These are phyloP conservation scores for Exutisphaerella laricina DNA, from an alignment of 2,329 filamentous ascomycete species.

Conservation along the genomic window DNA sequence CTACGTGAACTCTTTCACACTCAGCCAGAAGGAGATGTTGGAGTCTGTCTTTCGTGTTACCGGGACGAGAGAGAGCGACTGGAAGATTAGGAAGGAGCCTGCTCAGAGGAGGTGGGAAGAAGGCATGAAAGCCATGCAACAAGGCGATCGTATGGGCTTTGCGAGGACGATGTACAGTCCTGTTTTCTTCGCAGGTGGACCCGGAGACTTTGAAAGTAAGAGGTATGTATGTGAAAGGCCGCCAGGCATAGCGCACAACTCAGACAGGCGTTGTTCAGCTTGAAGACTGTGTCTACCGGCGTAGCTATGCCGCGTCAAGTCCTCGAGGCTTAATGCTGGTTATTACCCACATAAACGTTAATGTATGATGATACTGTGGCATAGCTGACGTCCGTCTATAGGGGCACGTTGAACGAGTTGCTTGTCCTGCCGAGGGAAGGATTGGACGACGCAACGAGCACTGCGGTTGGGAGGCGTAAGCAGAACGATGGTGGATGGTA, in stretches of 20 bases:
- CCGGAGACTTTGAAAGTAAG: conserved; percentile 36
- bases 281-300: too few species aligned
- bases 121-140: conserved; percentile 43
- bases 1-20: conserved; percentile 52
- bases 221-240: too few species aligned
- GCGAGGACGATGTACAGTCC: conserved; percentile 42
- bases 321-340: too few species aligned
- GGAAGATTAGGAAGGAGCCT: conserved; percentile 50
- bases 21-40: conserved; percentile 62
- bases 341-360: too few species aligned
- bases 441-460: conserved; percentile 51
- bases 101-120: conserved; percentile 46
- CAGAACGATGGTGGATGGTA: too few species aligned
- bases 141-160: conserved; percentile 33
- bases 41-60: conserved; percentile 55
- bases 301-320: too few species aligned
- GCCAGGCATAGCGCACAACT: too few species aligned
- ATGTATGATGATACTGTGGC: too few species aligned
- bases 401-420: conserved; percentile 45
- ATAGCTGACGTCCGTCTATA: too few species aligned
- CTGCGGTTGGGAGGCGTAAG: conserved; percentile 11
- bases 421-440: conserved; percentile 54
- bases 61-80: conserved; percentile 54
- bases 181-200: conserved; percentile 42
- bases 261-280: too few species aligned